Evolutionary conservation across 768 basidiomycete species (phyloP), one percentile per base, ranked within the genome.

Genomic region (Leucocoprinus leucothites): DNA sequence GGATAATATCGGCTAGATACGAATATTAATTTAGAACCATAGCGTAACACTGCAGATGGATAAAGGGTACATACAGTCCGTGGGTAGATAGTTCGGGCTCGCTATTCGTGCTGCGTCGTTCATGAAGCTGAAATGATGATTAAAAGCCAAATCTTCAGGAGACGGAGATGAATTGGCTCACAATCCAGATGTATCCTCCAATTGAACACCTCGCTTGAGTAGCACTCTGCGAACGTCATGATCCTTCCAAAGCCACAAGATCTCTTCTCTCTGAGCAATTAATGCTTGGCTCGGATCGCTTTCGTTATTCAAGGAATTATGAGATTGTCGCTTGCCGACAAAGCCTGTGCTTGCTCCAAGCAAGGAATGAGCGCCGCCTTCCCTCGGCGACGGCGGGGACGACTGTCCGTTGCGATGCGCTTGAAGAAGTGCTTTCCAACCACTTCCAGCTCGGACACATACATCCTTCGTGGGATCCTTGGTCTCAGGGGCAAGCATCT

Each of bases 151-250:
- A n/a, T 6, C 6, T 4, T 38, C 38, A 4, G 38, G 16, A 6
- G 4, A n/a, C 4, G 4, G 11, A 9, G 3, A 41, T 51, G 25
- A 58, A 11, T 44, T n/a, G 4, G 77, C 85, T 67, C 62, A 87
- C 86, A 89, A 90, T 7, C 87, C 88, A 2, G 86, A 78, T 51
- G 75, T 77, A 48, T 84, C 78, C 61, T 85, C 80, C 56, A 90
- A 63, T n/a, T 74, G 65, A 2, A 87, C 69, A 0, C 75, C 73
- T 22, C 75, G 74, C 61, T 73, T 75, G 40, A 69, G 70, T 47
- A 91, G 64, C 53, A 86, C 72, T 3, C 71, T 74, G 54, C 72
- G 75, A 0, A 89, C 79, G 3, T 72, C 72, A 2, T 70, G 59
- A 60, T 89, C 82, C 21, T 75, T 72, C 89, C 89, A 91, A 2